Evolutionary conservation across 1,284 basidiomycete genomes (phyloP), one percentile per base, ranked within the genome.

Genomic region (Cutaneotrichosporon dermatis): DNA sequence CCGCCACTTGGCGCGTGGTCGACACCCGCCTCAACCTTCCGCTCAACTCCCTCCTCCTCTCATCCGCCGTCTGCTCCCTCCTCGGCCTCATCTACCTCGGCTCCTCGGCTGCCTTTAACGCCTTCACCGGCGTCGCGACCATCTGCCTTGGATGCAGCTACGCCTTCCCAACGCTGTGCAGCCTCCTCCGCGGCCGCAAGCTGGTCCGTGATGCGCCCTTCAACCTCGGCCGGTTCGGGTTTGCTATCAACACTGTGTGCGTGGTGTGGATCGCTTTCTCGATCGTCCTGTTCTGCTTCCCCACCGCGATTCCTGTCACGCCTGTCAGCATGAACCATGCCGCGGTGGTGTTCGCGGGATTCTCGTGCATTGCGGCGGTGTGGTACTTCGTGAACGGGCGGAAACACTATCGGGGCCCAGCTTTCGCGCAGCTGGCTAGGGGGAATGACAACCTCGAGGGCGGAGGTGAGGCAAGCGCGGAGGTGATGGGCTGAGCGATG

Each of bases 341-440:
- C 10, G 84, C 83, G 34, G 83, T 83, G 4, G 84, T 86, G 12
- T 86, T 85, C 60, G 80, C 85, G 25, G 84, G 82, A 1, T 85
- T 86, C 63, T 82, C 75, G 2, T 64, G 73, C 10, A 79, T 86
- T 37, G 84, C 83, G 46, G 81, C 79, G 0, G 73, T 79, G 13
- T 86, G 84, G 84, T 86, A 86, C 64, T 51, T 82, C 53, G 80
- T 84, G 61, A 63, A 64, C 53, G 75, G 73, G 1, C 62, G 70
- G 44, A 71, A 67, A 54, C 65, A 75, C 53, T 76, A 72, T 63
- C 49, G 57, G n/a, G 75, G 75, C 7, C 75, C 75, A 10, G 66
- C 66, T 13, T 46, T 46, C 25, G 44, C 44, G 7, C 44, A 46
- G 44, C n/a, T 46, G 44, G 44, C 44, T 25, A 13, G 25, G 6